Evolutionary conservation across 78 protist species (phyloP).

Genomic region (Dictyostelium capitatum): DNA sequence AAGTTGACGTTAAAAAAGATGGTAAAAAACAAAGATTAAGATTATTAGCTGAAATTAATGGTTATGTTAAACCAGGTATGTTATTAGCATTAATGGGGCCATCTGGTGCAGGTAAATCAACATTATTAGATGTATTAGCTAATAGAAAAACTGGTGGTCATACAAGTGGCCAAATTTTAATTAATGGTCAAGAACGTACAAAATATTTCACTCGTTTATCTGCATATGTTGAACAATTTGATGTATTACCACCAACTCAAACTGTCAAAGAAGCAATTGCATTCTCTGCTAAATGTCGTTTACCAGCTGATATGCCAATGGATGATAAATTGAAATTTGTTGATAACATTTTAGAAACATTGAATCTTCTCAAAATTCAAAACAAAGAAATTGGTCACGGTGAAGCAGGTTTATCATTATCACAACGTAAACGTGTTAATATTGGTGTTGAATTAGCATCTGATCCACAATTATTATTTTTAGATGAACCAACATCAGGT

Average conservation of each 20-base stretch:
- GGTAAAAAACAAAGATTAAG: conserved; percentile 47
- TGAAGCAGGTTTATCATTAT: conserved; percentile 71
- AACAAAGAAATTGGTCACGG: conserved; percentile 76
- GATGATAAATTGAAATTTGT: conserved; percentile 62
- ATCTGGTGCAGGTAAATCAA: conserved; percentile 78
- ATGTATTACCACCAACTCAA: conserved; percentile 79
- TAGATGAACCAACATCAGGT: conserved; percentile 87
- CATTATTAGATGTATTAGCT: conserved; percentile 77
- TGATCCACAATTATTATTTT: conserved; percentile 70
- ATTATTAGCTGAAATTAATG: conserved; percentile 68
- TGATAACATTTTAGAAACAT: conserved; percentile 63
- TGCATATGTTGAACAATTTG: conserved; percentile 77
- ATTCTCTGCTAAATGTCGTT: conserved; percentile 63
- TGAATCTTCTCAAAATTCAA: conserved; percentile 37
- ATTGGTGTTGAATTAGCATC: conserved; percentile 82
- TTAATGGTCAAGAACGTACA: conserved; percentile 43
- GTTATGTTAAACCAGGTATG: conserved; percentile 84
- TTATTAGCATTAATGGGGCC: conserved; percentile 81
- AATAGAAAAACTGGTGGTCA: conserved; percentile 74
- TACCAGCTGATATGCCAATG: conserved; percentile 43
- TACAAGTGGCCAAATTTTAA: conserved; percentile 55
- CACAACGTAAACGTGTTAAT: conserved; percentile 76
- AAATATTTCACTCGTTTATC: conserved; percentile 49
- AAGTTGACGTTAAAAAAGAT: conserved; percentile 52
- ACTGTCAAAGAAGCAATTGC: conserved; percentile 49